Conservation (phyloP, 208 protist genomes). For the Blastocrithidia nonstop region DNA sequence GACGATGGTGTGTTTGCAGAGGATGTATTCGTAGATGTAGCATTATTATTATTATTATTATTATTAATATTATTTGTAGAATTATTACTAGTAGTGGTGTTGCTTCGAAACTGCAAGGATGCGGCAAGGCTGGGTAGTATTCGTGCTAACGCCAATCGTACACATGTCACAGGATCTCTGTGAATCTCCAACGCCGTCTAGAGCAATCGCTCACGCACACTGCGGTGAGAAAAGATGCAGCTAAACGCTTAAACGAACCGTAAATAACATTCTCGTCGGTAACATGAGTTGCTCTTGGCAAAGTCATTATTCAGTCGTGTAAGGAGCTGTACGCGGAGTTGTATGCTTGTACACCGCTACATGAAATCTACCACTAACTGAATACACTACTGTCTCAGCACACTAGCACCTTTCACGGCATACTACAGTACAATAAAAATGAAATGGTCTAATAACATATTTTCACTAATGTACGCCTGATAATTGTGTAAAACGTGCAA, state of each 20-base stretch:
- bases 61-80: too few species aligned
- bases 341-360: conserved; percentile 15
- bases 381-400: conserved; percentile 47
- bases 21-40: too few species aligned
- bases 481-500: conserved; percentile 40
- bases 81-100: too few species aligned
- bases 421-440: conserved; percentile 40
- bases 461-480: conserved; percentile 30
- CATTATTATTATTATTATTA: too few species aligned
- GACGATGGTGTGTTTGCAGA: too few species aligned
- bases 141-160: conserved; percentile 48
- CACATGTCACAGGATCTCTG: conserved; percentile 52
- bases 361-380: conserved; percentile 34
- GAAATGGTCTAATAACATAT: conserved; percentile 40
- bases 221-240: conserved; percentile 52
- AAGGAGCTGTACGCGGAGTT: conserved; percentile 57
- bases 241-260: conserved; percentile 37
- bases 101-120: conserved; percentile 29
- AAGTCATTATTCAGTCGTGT: conserved; percentile 75
- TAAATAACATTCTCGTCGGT: conserved; percentile 56
- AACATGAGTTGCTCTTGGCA: conserved; percentile 39
- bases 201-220: conserved; percentile 68
- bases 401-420: conserved; percentile 37
- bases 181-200: conserved; percentile 66
- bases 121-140: conserved; percentile 23